Evolutionary conservation across 2,329 filamentous ascomycete species (phyloP), one percentile per base, ranked within the genome.

Genomic region (Stemphylium lycopersici): DNA sequence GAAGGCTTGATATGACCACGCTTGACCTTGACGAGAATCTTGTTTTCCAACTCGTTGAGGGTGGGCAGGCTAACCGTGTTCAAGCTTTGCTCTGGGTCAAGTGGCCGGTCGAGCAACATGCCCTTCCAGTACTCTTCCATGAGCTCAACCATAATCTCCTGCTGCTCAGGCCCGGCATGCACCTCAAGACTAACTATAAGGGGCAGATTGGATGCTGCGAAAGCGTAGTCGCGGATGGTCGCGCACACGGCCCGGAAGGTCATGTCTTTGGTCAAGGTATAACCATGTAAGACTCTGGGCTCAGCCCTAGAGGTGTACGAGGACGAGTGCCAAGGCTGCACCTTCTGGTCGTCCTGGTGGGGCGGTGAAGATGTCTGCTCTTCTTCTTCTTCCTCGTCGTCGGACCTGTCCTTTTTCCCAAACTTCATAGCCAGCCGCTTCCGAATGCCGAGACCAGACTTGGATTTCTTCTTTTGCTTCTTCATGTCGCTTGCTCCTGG

Each of bases 111-210:
- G 10, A 97, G 80, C 5, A 98, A 80, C 66, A 89, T 78, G 0
- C 84, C 87, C 36, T 83, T 84, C 92, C 93, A 99, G 60, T 90
- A 89, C 63, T 96, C 87, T 61, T 87, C 87, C 89, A 99, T 97
- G 59, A 98, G 96, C 51, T 90, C 84, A 10, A 96, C 93, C 90
- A 98, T 97, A 45, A 90, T 83, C 60, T 91, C 87, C 74, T 99
- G 95, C 74, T 98, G 93, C 48, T 90, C 86, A 1, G 83, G 79
- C 56, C 88, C 85, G 12, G 91, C 89, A 73, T 98, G 93, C 0
- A 98, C 90, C 75, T 99, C 95, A 5, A 98, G 82, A 72, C 92
- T 96, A 61, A 98, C 86, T 54, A 98, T 96, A 34, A 99, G 80
- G 0, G 95, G 95, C 16, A 96, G 80, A 47, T 90, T 84, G 33